Conservation (phyloP, 495 filamentous ascomycete genomes). For the Aspergillus incahuasiensis region DNA sequence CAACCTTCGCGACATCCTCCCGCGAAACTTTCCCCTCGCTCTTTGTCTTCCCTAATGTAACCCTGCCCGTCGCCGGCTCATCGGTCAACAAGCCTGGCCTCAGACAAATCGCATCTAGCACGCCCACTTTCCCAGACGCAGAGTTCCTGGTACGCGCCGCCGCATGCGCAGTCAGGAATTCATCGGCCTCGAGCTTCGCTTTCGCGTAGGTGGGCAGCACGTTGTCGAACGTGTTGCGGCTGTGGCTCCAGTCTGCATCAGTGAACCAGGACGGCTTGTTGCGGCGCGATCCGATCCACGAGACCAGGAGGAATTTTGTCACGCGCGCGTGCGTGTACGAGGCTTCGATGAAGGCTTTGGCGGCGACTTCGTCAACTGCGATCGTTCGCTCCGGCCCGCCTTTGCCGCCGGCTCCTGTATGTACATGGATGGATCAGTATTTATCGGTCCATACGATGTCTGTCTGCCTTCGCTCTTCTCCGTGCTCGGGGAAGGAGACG, state of each 20-base stretch:
- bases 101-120: slow-evolving; percentile 60
- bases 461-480: not conserved
- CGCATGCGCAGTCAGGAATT: slow-evolving; percentile 58
- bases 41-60: slow-evolving; percentile 61
- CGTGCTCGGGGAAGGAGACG: too few species aligned
- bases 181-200: slow-evolving; percentile 73
- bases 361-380: slow-evolving; percentile 64
- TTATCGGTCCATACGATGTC: too few species aligned
- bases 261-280: slow-evolving; percentile 61
- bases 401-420: slow-evolving; percentile 66
- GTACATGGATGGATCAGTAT: not conserved
- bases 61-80: slow-evolving; percentile 52
- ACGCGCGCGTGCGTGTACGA: slow-evolving; percentile 53
- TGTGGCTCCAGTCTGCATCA: slow-evolving; percentile 48
- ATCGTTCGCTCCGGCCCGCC: slow-evolving; percentile 58
- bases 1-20: slow-evolving; percentile 65
- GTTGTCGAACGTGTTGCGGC: slow-evolving; percentile 45
- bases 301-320: slow-evolving; percentile 71
- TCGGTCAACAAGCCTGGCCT: slow-evolving; percentile 63
- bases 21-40: slow-evolving; percentile 54
- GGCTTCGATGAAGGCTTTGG: slow-evolving; percentile 65
- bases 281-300: slow-evolving; percentile 58
- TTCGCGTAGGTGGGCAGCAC: slow-evolving; percentile 61
- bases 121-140: slow-evolving; percentile 25
- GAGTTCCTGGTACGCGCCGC: slow-evolving; percentile 41